Conservation (phyloP, 1,139 yeast genomes). For the Zhuliangozyma parablackwelliae region DNA sequence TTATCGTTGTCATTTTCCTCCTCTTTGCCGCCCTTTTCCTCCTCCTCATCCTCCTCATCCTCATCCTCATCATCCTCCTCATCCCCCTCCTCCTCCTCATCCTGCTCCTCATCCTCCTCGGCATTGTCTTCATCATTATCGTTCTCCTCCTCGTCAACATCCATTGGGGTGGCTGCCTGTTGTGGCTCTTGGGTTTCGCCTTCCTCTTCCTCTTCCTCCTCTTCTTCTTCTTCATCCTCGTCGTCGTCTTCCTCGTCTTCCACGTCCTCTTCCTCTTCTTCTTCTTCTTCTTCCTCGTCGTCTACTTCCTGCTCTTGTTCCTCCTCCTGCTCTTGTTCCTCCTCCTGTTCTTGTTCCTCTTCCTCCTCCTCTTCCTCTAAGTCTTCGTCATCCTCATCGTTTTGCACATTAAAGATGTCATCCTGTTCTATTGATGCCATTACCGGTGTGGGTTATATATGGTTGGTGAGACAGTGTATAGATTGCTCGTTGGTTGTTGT, state of each 20-base stretch:
- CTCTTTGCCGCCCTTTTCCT: slow-evolving; percentile 21
- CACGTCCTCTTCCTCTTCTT: slow-evolving; percentile 15
- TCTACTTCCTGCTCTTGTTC: slow-evolving; percentile 24
- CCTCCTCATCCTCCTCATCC: slow-evolving; percentile 18
- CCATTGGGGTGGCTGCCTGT: too few species aligned
- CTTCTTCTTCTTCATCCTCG: slow-evolving; percentile 13
- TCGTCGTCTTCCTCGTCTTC: slow-evolving; percentile 22
- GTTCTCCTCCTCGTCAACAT: slow-evolving; percentile 20
- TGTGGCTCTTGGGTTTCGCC: too few species aligned
- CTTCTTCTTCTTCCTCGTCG: slow-evolving; percentile 18
- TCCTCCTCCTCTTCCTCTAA: slow-evolving; percentile 17
- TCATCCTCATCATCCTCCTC: slow-evolving; percentile 16
- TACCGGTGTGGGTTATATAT: too few species aligned
- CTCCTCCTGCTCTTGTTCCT: slow-evolving; percentile 21
- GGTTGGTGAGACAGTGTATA: too few species aligned
- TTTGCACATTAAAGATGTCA: slow-evolving; percentile 23
- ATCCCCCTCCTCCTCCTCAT: slow-evolving; percentile 19
- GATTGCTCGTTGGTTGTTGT: too few species aligned
- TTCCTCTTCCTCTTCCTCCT: slow-evolving; percentile 10
- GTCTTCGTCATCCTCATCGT: slow-evolving; percentile 16
- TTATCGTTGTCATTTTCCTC: slow-evolving; percentile 14
- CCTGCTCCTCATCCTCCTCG: slow-evolving; percentile 17
- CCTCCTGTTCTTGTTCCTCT: slow-evolving; percentile 18
- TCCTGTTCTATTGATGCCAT: slow-evolving; percentile 20
- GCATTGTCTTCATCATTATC: slow-evolving; percentile 16